Base-by-base conservation (phyloP, 2,329 filamentous ascomycete species). In the Neofusicoccum parvum region DNA sequence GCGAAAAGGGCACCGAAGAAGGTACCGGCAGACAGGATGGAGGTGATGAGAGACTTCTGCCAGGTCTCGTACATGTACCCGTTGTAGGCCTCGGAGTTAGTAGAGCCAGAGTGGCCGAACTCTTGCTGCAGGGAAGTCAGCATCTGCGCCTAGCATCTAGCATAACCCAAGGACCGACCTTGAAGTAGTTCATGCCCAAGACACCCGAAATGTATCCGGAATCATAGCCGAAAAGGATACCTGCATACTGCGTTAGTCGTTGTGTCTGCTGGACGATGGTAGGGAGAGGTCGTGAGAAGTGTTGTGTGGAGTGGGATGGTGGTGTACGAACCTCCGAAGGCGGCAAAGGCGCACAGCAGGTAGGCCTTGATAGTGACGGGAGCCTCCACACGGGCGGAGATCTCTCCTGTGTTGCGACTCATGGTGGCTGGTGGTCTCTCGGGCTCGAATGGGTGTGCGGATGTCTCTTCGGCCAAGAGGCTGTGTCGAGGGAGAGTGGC, bases 151-250 rank as follows among this genome's bases (percentile, higher is more conserved):
- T 36, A 3, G n/a, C 17, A 14, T 12, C 17, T n/a, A 27, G 7
- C 3, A 34, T 32, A 12, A 34, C 34, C 6, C 34, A 2, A 3
- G 23, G 1, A 60, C 41, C 15, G 17, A 76, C 75, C 37, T 39
- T 39, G 71, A 77, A 76, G 65, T 69, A 75, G 65, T 74, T 69
- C 76, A 78, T 78, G 14, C 68, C 85, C 46, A 85, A 79, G 66
- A 89, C 86, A 74, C 87, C 87, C 75, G 87, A 88, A 81, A 91
- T 91, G 80, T 90, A 91, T 70, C 90, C 90, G 48, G 89, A 91
- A 73, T 92, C 90, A 78, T 91, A 93, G 58, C 90, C 90, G 79
- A 92, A 91, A 81, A 92, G 90, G 79, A 92, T 90, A 70, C 81
- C 56, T 60, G 15, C 20, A 34, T 20, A 3, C 27, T 3, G 17